Conservation (phyloP, 1,284 basidiomycete genomes). For the Psilocybe mexicana region DNA sequence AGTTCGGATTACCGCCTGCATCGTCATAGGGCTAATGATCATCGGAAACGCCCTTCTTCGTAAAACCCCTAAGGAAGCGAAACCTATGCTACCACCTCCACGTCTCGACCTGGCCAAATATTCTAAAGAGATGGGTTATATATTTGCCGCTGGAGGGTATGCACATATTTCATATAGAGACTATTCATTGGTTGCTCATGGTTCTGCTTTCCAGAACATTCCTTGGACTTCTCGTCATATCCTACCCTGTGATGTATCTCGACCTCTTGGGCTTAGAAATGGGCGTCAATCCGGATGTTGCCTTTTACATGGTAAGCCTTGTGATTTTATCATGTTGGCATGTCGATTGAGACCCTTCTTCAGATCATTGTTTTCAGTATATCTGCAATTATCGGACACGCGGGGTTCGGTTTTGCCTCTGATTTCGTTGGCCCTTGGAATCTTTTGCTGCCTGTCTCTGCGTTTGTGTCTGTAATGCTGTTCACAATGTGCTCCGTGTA, state of each 20-base stretch:
- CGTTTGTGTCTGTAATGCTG: slow-evolving; percentile 22
- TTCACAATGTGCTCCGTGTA: slow-evolving; percentile 24
- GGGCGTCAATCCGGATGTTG: slow-evolving; percentile 16
- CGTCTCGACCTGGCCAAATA: slow-evolving; percentile 25
- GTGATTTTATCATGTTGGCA: not conserved
- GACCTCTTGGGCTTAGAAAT: slow-evolving; percentile 21
- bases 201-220: slow-evolving; percentile 14
- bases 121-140: slow-evolving; percentile 22
- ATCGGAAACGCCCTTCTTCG: slow-evolving; percentile 21
- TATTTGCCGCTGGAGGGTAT: slow-evolving; percentile 23
- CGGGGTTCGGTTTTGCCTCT: slow-evolving; percentile 24
- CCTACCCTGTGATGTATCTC: slow-evolving; percentile 26
- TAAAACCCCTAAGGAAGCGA: slow-evolving; percentile 21
- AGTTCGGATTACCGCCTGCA: slow-evolving; percentile 23
- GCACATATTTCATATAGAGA: not conserved
- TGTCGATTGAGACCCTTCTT: not conserved
- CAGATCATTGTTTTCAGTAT: slow-evolving; percentile 24
- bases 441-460: slow-evolving; percentile 20
- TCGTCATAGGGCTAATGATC: slow-evolving; percentile 15
- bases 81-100: slow-evolving; percentile 20
- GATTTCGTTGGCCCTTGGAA: slow-evolving; percentile 27
- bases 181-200: not conserved
- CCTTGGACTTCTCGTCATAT: slow-evolving; percentile 25
- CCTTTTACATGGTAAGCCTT: slow-evolving; percentile 21
- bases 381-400: slow-evolving; percentile 21